Percentiles rank a stretch among this genome's conserved stretches.
Conservation (phyloP, 2,329 filamentous ascomycete genomes). For the Tolypocladium tropicale region DNA sequence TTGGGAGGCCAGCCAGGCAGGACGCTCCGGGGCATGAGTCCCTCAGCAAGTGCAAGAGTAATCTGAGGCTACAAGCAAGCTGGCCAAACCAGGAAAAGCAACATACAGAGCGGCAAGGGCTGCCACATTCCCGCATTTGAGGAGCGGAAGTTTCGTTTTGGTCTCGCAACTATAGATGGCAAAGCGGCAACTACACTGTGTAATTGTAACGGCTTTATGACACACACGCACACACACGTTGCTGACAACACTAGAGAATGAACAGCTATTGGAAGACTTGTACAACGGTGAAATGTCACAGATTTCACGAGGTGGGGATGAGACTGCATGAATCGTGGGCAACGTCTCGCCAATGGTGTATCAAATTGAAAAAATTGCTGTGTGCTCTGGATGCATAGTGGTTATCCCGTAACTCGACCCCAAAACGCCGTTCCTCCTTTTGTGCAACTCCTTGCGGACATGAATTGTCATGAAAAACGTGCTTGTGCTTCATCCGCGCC, state of each 20-base stretch:
- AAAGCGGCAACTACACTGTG: slow-evolving; percentile 11
- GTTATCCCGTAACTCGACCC: not conserved
- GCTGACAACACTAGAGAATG: not conserved
- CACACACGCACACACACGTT: not conserved
- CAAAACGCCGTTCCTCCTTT: not conserved
- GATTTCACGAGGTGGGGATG: not conserved
- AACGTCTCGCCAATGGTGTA: too few relatives aligned
- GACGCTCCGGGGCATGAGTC: not conserved
- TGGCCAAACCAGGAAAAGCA: slow-evolving; percentile 3
- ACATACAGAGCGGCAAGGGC: slow-evolving; percentile 6
- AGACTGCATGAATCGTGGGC: not conserved
- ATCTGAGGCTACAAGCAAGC: slow-evolving; percentile 1
- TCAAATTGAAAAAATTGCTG: not conserved
- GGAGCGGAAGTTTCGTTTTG: slow-evolving; percentile 4
- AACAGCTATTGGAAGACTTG: not conserved
- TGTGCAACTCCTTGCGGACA: not conserved
- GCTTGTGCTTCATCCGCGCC: not conserved
- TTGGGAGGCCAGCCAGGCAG: not conserved
- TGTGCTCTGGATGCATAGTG: not conserved
- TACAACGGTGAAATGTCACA: not conserved
- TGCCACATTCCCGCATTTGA: slow-evolving; percentile 3
- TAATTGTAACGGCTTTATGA: slow-evolving; percentile 15
- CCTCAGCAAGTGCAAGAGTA: too few relatives aligned
- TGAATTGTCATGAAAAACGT: not conserved
- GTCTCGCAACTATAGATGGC: slow-evolving; percentile 12